These are phyloP conservation scores for Starmerella potacharoeniae DNA, from an alignment of 805 yeast species.

Conservation along the genomic window DNA sequence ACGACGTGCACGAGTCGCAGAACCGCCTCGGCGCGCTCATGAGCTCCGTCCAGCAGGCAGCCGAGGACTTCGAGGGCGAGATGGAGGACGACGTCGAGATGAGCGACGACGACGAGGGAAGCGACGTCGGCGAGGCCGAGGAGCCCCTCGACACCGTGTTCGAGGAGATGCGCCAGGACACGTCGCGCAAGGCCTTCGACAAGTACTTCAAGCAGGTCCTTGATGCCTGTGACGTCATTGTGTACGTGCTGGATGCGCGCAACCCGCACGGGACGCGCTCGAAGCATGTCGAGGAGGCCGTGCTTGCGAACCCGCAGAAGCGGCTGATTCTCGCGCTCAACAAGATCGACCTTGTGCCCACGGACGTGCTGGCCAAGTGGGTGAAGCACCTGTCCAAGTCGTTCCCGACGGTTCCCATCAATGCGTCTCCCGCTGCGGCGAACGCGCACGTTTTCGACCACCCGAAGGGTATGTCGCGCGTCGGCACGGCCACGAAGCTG, in stretches of 20 bases:
- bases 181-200: slow-evolving; percentile 66
- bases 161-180: slow-evolving; percentile 34
- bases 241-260: slow-evolving; percentile 93
- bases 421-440: slow-evolving; percentile 57
- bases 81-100: slow-evolving; percentile 31
- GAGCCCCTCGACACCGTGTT: slow-evolving; percentile 32
- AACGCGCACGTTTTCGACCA: slow-evolving; percentile 55
- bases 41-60: slow-evolving; percentile 84
- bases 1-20: slow-evolving; percentile 31
- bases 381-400: slow-evolving; percentile 59
- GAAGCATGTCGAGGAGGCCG: slow-evolving; percentile 79
- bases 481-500: slow-evolving; percentile 60
- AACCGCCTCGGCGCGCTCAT: slow-evolving; percentile 70
- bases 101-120: slow-evolving; percentile 36
- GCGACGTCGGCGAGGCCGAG: slow-evolving; percentile 24
- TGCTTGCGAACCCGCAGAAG: slow-evolving; percentile 66
- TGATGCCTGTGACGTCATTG: slow-evolving; percentile 79
- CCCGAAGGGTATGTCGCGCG: slow-evolving; percentile 52
- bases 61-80: slow-evolving; percentile 54
- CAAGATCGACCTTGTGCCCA: slow-evolving; percentile 88
- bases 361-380: slow-evolving; percentile 76
- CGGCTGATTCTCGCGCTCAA: slow-evolving; percentile 76
- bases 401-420: slow-evolving; percentile 88
- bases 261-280: slow-evolving; percentile 95
- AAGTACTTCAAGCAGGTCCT: slow-evolving; percentile 88